These are phyloP conservation scores for Penicillium canescens DNA, from an alignment of 495 filamentous ascomycete species.

Conservation along the genomic window DNA sequence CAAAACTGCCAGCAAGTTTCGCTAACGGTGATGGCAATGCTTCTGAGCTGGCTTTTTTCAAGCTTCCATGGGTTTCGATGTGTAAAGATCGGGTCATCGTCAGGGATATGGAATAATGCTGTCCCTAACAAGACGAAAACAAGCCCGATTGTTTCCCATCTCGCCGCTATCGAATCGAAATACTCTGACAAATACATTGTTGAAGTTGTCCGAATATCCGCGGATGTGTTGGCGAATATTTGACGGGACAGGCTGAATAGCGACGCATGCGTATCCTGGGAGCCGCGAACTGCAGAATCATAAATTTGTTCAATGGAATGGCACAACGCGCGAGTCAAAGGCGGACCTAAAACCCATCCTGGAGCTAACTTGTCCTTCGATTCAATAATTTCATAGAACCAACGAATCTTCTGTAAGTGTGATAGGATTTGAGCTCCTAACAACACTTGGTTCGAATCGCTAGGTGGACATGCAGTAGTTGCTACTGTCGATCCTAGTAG, in stretches of 20 bases:
- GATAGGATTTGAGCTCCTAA: conserved; percentile 1
- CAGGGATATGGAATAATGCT: conserved; percentile 1
- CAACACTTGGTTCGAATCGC: background rate
- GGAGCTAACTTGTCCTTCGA: background rate
- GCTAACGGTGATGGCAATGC: background rate
- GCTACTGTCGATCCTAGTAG: background rate
- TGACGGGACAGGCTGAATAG: background rate
- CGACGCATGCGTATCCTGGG: background rate
- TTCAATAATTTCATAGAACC: conserved; percentile 3
- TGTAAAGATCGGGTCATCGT: conserved; percentile 10
- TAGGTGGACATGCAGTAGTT: background rate
- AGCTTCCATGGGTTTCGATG: conserved; percentile 6
- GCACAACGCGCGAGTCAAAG: background rate
- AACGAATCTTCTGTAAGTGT: background rate
- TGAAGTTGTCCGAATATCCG: background rate
- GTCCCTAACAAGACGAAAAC: conserved; percentile 4
- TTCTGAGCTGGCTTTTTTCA: background rate
- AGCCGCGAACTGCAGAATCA: background rate
- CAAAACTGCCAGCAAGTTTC: conserved; percentile 1
- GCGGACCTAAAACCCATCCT: background rate
- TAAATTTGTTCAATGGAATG: background rate
- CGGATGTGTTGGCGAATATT: background rate
- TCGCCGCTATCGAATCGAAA: conserved; percentile 1
- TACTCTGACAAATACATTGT: conserved; percentile 7
- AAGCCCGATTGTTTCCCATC: conserved; percentile 12